Conservation (phyloP, 495 filamentous ascomycete species). For the Tuber brumale region DNA sequence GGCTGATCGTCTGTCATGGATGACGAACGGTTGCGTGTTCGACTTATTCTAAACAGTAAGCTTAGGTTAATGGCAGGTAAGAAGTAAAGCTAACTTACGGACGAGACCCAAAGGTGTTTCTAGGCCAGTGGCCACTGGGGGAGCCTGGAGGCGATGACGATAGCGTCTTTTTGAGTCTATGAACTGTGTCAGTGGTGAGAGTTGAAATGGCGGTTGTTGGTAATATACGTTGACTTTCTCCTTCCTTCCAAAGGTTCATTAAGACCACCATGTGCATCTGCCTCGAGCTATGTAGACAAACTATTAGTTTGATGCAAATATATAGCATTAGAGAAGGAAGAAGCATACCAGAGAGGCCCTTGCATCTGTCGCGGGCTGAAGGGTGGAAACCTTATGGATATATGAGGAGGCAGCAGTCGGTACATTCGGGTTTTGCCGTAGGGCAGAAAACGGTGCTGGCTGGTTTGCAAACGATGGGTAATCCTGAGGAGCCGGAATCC, state of each 20-base stretch:
- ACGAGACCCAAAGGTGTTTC: constrained; percentile 40
- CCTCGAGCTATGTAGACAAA: neutral
- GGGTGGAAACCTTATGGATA: constrained; percentile 37
- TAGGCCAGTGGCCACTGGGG: constrained; percentile 34
- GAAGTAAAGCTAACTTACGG: constrained; percentile 21
- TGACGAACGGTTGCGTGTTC: constrained; percentile 38
- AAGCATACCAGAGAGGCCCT: constrained; percentile 28
- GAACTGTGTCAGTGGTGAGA: constrained; percentile 7
- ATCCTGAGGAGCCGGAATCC: constrained; percentile 38
- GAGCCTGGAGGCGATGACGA: constrained; percentile 33
- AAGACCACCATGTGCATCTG: neutral
- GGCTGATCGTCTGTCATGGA: constrained; percentile 34
- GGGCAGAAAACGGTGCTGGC: constrained; percentile 34
- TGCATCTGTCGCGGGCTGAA: constrained; percentile 26
- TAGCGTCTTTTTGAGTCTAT: constrained; percentile 27
- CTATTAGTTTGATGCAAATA: neutral
- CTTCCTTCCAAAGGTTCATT: constrained; percentile 35
- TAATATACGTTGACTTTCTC: constrained; percentile 32
- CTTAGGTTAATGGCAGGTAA: neutral
- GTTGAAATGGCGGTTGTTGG: constrained; percentile 4
- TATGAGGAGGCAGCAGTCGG: constrained; percentile 39
- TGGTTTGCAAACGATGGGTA: constrained; percentile 34
- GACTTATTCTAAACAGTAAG: constrained; percentile 34
- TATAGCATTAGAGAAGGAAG: neutral
- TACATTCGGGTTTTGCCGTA: constrained; percentile 34